phyloP scores from a whole-genome alignment of 2,329 filamentous ascomycete genomes.

The Fusarium zealandicum region DNA sequence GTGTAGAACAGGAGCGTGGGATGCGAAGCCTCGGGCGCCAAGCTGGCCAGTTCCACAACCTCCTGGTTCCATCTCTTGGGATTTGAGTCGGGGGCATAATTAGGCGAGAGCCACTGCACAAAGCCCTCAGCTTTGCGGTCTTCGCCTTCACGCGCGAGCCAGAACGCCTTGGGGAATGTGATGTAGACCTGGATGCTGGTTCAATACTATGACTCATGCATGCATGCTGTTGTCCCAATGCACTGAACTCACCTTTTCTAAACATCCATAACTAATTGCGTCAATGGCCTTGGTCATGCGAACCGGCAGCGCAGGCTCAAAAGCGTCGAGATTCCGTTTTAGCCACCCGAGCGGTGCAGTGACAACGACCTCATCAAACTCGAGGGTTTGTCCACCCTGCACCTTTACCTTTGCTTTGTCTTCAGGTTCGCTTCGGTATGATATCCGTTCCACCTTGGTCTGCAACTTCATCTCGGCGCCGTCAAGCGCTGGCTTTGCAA shows the following conservation, averaged over 20 bases:
- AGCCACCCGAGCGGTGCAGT: slow-evolving; percentile 75
- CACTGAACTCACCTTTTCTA: slow-evolving; percentile 64
- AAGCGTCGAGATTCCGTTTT: slow-evolving; percentile 64
- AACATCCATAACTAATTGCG: slow-evolving; percentile 72
- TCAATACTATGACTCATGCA: slow-evolving; percentile 4
- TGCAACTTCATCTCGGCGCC: slow-evolving; percentile 61
- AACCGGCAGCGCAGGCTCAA: slow-evolving; percentile 65
- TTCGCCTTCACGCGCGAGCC: slow-evolving; percentile 58
- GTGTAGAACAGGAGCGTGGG: slow-evolving; percentile 88
- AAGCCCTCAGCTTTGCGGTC: slow-evolving; percentile 66
- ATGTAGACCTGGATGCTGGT: slow-evolving; percentile 58
- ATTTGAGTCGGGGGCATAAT: slow-evolving; percentile 69
- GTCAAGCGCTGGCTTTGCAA: slow-evolving; percentile 64
- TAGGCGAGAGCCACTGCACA: slow-evolving; percentile 76
- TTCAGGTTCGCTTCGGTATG: slow-evolving; percentile 35
- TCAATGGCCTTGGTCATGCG: slow-evolving; percentile 66
- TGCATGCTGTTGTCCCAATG: too few species aligned
- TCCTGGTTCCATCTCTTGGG: slow-evolving; percentile 76
- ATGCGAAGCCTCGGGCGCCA: slow-evolving; percentile 66
- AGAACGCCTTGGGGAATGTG: slow-evolving; percentile 79
- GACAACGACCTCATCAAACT: slow-evolving; percentile 73
- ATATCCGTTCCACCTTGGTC: slow-evolving; percentile 56
- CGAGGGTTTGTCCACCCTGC: slow-evolving; percentile 51
- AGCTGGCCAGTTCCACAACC: slow-evolving; percentile 76
- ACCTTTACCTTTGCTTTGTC: slow-evolving; percentile 55